Conservation (phyloP, 768 basidiomycete genomes). For the Suillus decipiens region DNA sequence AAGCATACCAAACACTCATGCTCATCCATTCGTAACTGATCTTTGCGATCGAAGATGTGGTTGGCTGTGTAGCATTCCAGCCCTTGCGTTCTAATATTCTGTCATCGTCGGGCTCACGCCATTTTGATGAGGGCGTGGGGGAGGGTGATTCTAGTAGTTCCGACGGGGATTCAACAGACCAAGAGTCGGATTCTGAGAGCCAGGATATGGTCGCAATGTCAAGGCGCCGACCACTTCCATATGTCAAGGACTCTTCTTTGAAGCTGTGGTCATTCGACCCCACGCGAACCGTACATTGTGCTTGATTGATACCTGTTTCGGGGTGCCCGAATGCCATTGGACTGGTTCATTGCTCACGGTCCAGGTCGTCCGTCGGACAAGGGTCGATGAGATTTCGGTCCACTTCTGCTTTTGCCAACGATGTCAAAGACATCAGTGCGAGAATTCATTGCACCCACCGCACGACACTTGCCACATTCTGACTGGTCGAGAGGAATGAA, state of each 20-base stretch:
- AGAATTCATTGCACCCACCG: neutral
- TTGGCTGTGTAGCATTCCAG: conserved; percentile 76
- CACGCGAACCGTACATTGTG: neutral
- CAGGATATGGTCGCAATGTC: conserved; percentile 8
- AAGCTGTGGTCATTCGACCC: conserved; percentile 26
- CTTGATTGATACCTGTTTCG: neutral
- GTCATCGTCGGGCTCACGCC: conserved; percentile 78
- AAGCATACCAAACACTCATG: conserved; percentile 13
- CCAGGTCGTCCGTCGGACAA: neutral
- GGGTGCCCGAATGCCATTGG: neutral
- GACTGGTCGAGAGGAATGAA: too few species aligned
- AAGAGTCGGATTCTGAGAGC: conserved; percentile 20
- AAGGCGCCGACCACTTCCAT: conserved; percentile 20
- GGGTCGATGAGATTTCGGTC: too few species aligned
- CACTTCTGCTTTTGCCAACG: neutral
- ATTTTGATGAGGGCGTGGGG: conserved; percentile 42
- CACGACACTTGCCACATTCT: too few species aligned
- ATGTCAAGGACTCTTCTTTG: conserved; percentile 28
- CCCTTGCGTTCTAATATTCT: conserved; percentile 59
- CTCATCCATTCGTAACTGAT: neutral
- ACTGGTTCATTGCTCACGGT: neutral
- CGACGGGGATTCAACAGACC: conserved; percentile 10
- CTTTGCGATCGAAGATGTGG: conserved; percentile 50
- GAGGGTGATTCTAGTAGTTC: neutral
- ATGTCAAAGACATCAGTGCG: neutral